These are phyloP conservation scores for Elaphomyces granulatus DNA, from an alignment of 495 filamentous ascomycete species.

Conservation along the genomic window DNA sequence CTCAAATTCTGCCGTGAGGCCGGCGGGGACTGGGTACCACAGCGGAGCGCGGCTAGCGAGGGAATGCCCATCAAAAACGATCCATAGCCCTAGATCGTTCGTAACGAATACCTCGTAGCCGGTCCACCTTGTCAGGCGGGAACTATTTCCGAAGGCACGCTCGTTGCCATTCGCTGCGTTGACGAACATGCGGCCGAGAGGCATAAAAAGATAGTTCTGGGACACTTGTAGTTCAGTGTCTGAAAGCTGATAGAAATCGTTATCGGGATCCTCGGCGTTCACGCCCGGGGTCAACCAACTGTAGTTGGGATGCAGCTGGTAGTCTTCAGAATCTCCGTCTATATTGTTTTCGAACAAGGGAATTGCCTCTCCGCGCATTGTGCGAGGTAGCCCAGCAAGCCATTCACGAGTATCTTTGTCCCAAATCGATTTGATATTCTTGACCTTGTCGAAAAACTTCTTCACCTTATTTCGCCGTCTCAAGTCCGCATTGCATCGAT, in stretches of 20 bases:
- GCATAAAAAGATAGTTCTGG: background rate
- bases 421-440: background rate
- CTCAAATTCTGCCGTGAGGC: too few species aligned
- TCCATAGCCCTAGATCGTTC: too few species aligned
- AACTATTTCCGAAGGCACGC: background rate
- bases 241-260: background rate
- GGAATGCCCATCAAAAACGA: too few species aligned
- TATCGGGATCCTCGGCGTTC: background rate
- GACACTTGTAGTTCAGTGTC: background rate
- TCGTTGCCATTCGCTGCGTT: slow-evolving; percentile 2
- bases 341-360: slow-evolving; percentile 1
- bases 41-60: too few species aligned
- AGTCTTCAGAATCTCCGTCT: slow-evolving; percentile 1
- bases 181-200: slow-evolving; percentile 1
- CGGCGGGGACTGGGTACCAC: too few species aligned
- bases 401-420: slow-evolving; percentile 1
- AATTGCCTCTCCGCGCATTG: slow-evolving; percentile 1
- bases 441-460: background rate
- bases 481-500: background rate
- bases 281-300: background rate
- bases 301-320: slow-evolving; percentile 1
- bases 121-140: slow-evolving; percentile 2
- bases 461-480: background rate
- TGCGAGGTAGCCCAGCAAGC: background rate
- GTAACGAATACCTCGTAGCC: too few species aligned